Base-by-base conservation (phyloP, 305 asterid species). In the Stenogyne calaminthoides region DNA sequence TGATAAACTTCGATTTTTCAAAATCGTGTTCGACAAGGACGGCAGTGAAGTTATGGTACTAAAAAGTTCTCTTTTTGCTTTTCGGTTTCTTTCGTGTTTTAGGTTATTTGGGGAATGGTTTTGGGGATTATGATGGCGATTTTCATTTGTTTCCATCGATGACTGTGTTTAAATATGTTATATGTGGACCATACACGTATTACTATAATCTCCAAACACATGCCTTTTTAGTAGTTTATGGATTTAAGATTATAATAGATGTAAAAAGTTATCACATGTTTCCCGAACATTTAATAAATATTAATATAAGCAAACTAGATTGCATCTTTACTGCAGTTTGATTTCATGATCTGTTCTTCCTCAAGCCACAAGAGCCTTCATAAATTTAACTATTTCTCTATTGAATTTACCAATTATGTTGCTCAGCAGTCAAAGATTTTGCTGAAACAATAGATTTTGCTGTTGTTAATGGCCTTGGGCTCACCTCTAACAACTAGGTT, bases 41-140 rank as follows among this genome's bases (percentile, higher is more conserved):
- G 11, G 9, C 78, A 20, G 63, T 8, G 16, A 77, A 29, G 6
- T 20, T 67, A 4, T 80, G 86, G 82, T 79, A 79, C 69, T 44
- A 7, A 6, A 10, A 7, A 12, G 9, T 34, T 14, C 32, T 34
- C 27, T 47, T 11, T 54, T 68, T 19, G 9, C 5, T 0, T 42
- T 67, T 64, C 19, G 71, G 63, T 39, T 37, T 66, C 25, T 75
- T 55, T 64, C n/a, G 67, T 36, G 16, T 19, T 20, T 37, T 76
- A 7, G 8, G n/a, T 44, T 54, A 0, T 58, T 25, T 14, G 9
- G 67, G 55, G 12, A 14, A 19, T 55, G 69, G 49, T n/a, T 54
- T 54, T 37, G 40, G 69, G 29, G 32, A 15, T 36, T 14, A 15
- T 57, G 18, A 20, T 58, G 36, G 7, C 34, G 36, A 9, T 10